Conservation (phyloP, 108 stramenopile genomes). For the Skeletonema grethae region DNA sequence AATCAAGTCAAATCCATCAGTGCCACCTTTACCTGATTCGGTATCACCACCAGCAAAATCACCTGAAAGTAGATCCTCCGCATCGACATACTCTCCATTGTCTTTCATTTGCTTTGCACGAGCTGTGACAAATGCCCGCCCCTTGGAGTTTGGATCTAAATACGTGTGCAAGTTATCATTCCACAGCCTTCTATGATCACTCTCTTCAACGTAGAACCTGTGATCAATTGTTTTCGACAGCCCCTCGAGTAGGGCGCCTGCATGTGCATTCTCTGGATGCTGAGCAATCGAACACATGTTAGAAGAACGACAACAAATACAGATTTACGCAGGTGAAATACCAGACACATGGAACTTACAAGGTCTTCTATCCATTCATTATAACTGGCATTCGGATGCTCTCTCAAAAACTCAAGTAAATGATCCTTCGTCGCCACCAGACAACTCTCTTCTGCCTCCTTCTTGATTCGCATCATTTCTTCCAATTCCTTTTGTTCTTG, state of each 20-base stretch:
- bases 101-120: conserved; percentile 38
- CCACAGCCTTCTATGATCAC: conserved; percentile 75
- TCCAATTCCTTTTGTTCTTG: conserved; percentile 58
- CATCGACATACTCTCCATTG: conserved; percentile 27
- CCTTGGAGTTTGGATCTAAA: conserved; percentile 1
- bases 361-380: conserved; percentile 74
- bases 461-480: conserved; percentile 49
- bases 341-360: too few species aligned
- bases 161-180: conserved; percentile 50
- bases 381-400: conserved; percentile 62
- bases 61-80: conserved; percentile 41
- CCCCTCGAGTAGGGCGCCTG: conserved; percentile 43
- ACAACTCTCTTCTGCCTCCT: conserved; percentile 61
- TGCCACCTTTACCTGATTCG: too few species aligned
- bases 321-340: too few species aligned
- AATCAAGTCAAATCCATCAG: too few species aligned
- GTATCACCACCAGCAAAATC: too few species aligned
- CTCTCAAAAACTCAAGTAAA: conserved; percentile 41
- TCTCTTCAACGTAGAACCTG: conserved; percentile 77
- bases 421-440: conserved; percentile 53
- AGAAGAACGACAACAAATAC: too few species aligned
- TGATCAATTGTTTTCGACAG: conserved; percentile 61
- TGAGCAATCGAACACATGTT: too few species aligned
- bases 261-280: conserved; percentile 77
- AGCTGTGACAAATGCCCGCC: conserved; percentile 31